Evolutionary conservation across 1,139 yeast genomes (phyloP).

Genomic region (Debaryomyces sp.): DNA sequence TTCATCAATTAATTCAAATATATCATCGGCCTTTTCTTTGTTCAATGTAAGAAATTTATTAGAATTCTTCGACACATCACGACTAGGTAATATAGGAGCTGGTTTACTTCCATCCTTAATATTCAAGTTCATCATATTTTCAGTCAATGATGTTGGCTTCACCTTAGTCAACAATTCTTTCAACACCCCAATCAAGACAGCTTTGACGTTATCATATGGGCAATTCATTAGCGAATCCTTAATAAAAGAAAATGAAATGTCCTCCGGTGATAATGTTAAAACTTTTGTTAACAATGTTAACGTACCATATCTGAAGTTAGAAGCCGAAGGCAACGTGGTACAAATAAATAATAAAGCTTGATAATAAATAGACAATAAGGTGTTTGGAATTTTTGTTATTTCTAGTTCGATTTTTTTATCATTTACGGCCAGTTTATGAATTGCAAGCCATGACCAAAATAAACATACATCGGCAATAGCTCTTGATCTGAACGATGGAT

Average conservation of each 20-base stretch:
- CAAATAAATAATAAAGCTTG: constrained; percentile 36
- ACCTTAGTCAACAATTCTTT: constrained; percentile 57
- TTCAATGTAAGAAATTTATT: constrained; percentile 42
- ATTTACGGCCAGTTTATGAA: constrained; percentile 24
- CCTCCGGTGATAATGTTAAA: constrained; percentile 59
- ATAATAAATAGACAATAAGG: constrained; percentile 33
- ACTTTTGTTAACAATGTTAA: constrained; percentile 58
- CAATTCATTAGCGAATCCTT: constrained; percentile 67
- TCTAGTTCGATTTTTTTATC: constrained; percentile 29
- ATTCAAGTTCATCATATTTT: constrained; percentile 11
- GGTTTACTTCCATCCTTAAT: constrained; percentile 1
- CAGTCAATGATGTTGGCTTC: constrained; percentile 9
- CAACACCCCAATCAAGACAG: constrained; percentile 63
- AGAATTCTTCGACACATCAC: constrained; percentile 14
- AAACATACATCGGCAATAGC: constrained; percentile 33
- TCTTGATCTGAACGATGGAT: constrained; percentile 24
- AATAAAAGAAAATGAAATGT: constrained; percentile 59
- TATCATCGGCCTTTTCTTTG: constrained; percentile 36
- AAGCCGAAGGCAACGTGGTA: constrained; percentile 9
- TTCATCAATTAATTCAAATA: constrained; percentile 40
- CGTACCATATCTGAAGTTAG: constrained; percentile 30
- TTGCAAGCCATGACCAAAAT: constrained; percentile 46
- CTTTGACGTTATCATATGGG: constrained; percentile 63
- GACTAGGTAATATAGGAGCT: constrained; percentile 23
- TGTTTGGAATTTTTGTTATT: constrained; percentile 33